Evolutionary conservation across 345 rosid genomes (phyloP), one percentile per base, ranked within the genome.

Genomic region (Jatropha curcas): DNA sequence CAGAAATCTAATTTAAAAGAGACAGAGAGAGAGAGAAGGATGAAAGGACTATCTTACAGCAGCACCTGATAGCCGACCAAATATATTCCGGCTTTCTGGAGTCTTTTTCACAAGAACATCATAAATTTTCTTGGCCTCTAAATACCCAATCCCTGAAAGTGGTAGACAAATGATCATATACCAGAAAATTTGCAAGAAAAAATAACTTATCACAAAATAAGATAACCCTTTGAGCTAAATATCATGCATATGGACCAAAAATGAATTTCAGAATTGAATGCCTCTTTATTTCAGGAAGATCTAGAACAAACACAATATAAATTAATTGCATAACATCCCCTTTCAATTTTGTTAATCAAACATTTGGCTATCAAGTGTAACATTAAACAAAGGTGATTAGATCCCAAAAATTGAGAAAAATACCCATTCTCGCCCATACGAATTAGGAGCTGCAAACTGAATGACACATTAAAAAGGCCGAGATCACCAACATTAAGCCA

Each of bases 1-100:
- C 50, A 43, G 48, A 53, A 10, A 22, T 37, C 45, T 33, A 72
- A 11, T 27, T 11, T 7, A 43, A 53, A 46, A 62, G 34, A 66
- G 56, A 52, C n/a, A 69, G 55, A 53, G 57, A 62, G 34, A 66
- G 56, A 52, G 25, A 69, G 58, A 67, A 51, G 65, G 56, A 41
- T 41, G 14, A 76, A 75, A 30, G 7, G 34, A 41, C 16, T 56
- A 39, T 67, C 97, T 87, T 86, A 95, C 98, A 77, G 98, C 90
- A 73, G 97, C 86, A 77, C 97, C 99, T 20, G 98, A 88, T 74
- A 92, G 85, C 65, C 97, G 87, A 75, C 98, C 98, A 81, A 92
- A 95, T 79, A 95, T 92, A 78, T 92, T 92, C 57, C 98, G 81
- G 82, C 86, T 87, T 70, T 92, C 99, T 28, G 96, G 87, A 68